Conservation (phyloP, 2,329 filamentous ascomycete genomes). For the Fusarium verrucosum region DNA sequence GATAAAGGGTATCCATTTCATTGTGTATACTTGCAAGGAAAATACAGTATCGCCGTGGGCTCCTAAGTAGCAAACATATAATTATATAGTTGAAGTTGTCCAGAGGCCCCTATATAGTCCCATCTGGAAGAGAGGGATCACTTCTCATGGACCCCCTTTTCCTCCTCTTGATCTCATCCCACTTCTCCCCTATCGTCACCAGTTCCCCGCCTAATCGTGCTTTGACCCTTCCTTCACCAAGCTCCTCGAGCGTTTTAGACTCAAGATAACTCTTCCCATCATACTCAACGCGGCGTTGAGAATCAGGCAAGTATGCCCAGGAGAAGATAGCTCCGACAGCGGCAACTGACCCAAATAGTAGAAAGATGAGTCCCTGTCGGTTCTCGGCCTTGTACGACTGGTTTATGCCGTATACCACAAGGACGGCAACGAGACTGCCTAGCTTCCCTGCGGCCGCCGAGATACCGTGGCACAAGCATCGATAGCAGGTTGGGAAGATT, state of each 20-base stretch:
- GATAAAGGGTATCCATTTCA: conserved; percentile 11
- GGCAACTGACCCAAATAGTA: conserved; percentile 61
- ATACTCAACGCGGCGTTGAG: conserved; percentile 54
- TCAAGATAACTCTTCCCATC: conserved; percentile 52
- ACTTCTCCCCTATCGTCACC: conserved; percentile 56
- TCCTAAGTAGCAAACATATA: conserved; percentile 5
- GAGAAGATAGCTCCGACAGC: conserved; percentile 60
- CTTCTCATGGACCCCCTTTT: conserved; percentile 39
- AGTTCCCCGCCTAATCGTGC: conserved; percentile 57
- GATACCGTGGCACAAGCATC: conserved; percentile 70
- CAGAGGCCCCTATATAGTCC: conserved; percentile 16
- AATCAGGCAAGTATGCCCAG: conserved; percentile 62
- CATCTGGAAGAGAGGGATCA: conserved; percentile 40
- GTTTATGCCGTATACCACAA: conserved; percentile 62
- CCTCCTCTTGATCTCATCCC: conserved; percentile 51
- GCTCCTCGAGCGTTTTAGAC: conserved; percentile 60
- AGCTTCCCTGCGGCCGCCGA: conserved; percentile 69
- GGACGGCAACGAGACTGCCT: conserved; percentile 62
- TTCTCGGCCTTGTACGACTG: conserved; percentile 52
- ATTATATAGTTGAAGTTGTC: neutral
- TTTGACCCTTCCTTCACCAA: conserved; percentile 59
- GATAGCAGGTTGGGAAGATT: conserved; percentile 70
- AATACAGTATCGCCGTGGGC: conserved; percentile 2
- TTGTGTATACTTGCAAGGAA: neutral
- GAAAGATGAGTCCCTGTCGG: conserved; percentile 60